These are phyloP conservation scores for Cryphonectria carpinicola DNA, from an alignment of 2,329 filamentous ascomycete species.

Conservation along the genomic window DNA sequence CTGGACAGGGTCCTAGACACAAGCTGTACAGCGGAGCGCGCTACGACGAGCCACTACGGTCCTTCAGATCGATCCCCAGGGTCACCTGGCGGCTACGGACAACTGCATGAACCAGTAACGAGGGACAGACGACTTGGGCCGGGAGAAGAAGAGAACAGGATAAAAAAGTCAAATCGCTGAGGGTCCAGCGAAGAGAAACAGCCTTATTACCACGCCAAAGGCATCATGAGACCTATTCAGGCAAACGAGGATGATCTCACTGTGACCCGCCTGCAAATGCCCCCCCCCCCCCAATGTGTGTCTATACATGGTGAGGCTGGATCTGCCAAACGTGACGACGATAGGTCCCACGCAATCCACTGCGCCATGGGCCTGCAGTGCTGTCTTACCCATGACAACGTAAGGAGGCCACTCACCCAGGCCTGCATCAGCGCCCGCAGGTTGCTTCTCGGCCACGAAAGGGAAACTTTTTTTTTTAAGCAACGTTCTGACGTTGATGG, in stretches of 20 bases:
- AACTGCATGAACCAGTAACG: conserved; percentile 27
- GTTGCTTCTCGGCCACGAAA: background rate
- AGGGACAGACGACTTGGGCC: background rate
- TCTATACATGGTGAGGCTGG: background rate
- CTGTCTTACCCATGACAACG: background rate
- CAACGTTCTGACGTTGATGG: conserved; percentile 21
- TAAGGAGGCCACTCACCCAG: background rate
- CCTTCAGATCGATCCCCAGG: conserved; percentile 1
- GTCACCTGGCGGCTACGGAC: conserved; percentile 12
- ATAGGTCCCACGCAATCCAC: background rate
- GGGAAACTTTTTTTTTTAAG: conserved; percentile 21
- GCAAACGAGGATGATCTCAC: background rate
- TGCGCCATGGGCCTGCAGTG: background rate
- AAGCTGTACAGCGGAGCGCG: conserved; percentile 22
- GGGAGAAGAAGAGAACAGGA: background rate
- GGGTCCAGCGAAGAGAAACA: background rate
- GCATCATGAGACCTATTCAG: background rate
- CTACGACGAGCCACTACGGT: conserved; percentile 19
- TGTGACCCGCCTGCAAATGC: background rate
- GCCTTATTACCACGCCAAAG: background rate
- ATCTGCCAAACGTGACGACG: background rate
- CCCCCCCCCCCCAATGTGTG: background rate
- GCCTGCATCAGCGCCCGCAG: conserved; percentile 9
- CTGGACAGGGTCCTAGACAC: conserved; percentile 15
- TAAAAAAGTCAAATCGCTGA: background rate